These are phyloP conservation scores for Monosporascus cannonballus DNA, from an alignment of 2,329 filamentous ascomycete species.

Conservation along the genomic window DNA sequence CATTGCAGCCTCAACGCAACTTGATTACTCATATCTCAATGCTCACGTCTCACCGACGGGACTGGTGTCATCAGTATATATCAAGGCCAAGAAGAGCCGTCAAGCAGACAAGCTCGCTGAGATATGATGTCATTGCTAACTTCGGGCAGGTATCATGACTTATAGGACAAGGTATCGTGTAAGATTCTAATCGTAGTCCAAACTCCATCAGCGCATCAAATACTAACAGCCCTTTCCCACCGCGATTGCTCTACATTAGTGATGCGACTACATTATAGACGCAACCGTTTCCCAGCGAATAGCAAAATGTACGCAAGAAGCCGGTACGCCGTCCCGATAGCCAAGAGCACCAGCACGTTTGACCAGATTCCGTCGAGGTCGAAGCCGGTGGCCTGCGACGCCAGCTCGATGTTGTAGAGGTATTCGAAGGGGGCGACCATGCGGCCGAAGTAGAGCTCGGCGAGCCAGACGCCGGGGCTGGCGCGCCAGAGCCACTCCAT, in stretches of 20 bases:
- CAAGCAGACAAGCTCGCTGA: too few relatives aligned
- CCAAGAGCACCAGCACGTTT: constrained; percentile 39
- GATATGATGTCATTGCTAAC: too few relatives aligned
- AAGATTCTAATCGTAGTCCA: too few relatives aligned
- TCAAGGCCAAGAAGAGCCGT: too few relatives aligned
- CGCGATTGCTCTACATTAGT: too few relatives aligned
- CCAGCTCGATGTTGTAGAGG: constrained; percentile 44
- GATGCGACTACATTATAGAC: constrained; percentile 13
- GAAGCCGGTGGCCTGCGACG: constrained; percentile 37
- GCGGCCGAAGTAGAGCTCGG: constrained; percentile 49
- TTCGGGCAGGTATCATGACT: too few relatives aligned
- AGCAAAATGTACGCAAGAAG: constrained; percentile 38
- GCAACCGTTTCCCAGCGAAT: constrained; percentile 25
- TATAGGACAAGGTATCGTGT: too few relatives aligned
- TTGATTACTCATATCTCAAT: too few relatives aligned
- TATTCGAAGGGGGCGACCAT: constrained; percentile 42
- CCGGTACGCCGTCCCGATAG: constrained; percentile 39
- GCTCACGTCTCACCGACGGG: too few relatives aligned
- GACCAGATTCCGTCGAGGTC: constrained; percentile 35
- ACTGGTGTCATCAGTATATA: too few relatives aligned
- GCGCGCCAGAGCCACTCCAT: constrained; percentile 50
- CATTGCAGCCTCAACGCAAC: too few relatives aligned
- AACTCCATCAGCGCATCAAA: not conserved
- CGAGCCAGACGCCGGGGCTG: constrained; percentile 49
- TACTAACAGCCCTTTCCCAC: not conserved